Evolutionary conservation across 306 rosid genomes (phyloP).

Genomic region (Vicia villosa): DNA sequence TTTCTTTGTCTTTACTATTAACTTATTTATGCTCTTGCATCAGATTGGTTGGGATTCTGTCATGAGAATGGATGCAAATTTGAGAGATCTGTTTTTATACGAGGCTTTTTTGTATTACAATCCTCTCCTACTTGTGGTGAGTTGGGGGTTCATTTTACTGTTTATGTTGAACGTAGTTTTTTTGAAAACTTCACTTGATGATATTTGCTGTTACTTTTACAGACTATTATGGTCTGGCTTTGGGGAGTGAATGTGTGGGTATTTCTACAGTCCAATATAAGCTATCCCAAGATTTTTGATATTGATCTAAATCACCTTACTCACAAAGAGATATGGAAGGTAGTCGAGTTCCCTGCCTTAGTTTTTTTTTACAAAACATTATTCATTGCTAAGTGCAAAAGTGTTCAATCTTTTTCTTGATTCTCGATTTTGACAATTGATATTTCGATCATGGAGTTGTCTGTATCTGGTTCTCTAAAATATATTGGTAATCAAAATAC

Average conservation of each 20-base stretch:
- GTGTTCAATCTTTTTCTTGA: conserved; percentile 26
- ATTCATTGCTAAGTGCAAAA: conserved; percentile 16
- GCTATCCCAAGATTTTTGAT: conserved; percentile 83
- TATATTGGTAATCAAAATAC: conserved; percentile 11
- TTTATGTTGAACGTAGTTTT: conserved; percentile 7
- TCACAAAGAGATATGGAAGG: conserved; percentile 96
- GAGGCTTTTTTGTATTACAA: conserved; percentile 97
- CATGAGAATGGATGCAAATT: conserved; percentile 93
- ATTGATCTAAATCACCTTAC: conserved; percentile 92
- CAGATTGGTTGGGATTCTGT: conserved; percentile 99
- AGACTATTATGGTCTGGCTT: conserved; percentile 98
- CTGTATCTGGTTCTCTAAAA: background rate
- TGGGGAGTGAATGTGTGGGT: conserved; percentile 96
- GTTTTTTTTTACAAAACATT: conserved; percentile 18
- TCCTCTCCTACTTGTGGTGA: conserved; percentile 92
- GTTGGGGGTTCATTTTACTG: conserved; percentile 37
- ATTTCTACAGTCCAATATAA: conserved; percentile 67
- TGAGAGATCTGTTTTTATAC: conserved; percentile 80
- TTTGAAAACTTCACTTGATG: conserved; percentile 27
- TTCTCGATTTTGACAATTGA: conserved; percentile 19
- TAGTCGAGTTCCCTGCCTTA: conserved; percentile 45
- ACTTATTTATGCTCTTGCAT: conserved; percentile 35
- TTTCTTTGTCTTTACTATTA: conserved; percentile 20
- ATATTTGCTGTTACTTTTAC: conserved; percentile 41
- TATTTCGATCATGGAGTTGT: conserved; percentile 12